These are phyloP conservation scores for Pyrenopolyporus hunteri DNA, from an alignment of 495 filamentous ascomycete genomes.

Conservation along the genomic window DNA sequence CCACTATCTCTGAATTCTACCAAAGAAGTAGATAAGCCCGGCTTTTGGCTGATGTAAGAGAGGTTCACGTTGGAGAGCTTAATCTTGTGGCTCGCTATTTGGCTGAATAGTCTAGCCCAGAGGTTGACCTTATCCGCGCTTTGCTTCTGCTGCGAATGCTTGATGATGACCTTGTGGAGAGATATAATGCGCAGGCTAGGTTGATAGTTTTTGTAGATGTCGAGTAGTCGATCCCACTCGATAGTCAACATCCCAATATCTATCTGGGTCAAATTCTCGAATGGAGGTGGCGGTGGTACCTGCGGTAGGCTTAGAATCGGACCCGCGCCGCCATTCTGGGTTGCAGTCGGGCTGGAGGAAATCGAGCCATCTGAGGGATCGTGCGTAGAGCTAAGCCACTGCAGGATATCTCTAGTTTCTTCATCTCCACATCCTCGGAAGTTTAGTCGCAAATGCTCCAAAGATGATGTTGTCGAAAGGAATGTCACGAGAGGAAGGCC, in stretches of 20 bases:
- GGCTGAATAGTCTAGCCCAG: slow-evolving; percentile 36
- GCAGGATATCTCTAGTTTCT: slow-evolving; percentile 19
- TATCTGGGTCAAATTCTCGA: slow-evolving; percentile 43
- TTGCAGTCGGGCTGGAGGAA: background rate
- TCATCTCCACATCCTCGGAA: slow-evolving; percentile 18
- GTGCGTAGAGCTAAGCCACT: slow-evolving; percentile 27
- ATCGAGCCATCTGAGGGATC: background rate
- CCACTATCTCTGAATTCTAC: background rate
- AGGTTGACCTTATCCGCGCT: slow-evolving; percentile 22
- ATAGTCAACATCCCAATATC: slow-evolving; percentile 47
- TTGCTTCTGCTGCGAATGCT: background rate
- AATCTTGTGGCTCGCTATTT: slow-evolving; percentile 26
- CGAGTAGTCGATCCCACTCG: slow-evolving; percentile 26
- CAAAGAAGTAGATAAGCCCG: background rate
- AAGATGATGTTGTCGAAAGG: slow-evolving; percentile 30
- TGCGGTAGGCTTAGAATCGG: slow-evolving; percentile 7
- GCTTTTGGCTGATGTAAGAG: slow-evolving; percentile 17
- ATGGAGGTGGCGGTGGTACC: slow-evolving; percentile 9
- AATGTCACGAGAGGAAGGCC: slow-evolving; percentile 32
- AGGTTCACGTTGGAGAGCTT: slow-evolving; percentile 10
- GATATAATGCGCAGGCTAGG: slow-evolving; percentile 42
- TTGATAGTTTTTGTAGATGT: slow-evolving; percentile 44
- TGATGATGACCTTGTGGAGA: slow-evolving; percentile 42
- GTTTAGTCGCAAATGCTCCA: slow-evolving; percentile 44
- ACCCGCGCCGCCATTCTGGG: background rate